Base-by-base conservation (phyloP, 1,284 basidiomycete genomes). In the Rhodotorula mucilaginosa region DNA sequence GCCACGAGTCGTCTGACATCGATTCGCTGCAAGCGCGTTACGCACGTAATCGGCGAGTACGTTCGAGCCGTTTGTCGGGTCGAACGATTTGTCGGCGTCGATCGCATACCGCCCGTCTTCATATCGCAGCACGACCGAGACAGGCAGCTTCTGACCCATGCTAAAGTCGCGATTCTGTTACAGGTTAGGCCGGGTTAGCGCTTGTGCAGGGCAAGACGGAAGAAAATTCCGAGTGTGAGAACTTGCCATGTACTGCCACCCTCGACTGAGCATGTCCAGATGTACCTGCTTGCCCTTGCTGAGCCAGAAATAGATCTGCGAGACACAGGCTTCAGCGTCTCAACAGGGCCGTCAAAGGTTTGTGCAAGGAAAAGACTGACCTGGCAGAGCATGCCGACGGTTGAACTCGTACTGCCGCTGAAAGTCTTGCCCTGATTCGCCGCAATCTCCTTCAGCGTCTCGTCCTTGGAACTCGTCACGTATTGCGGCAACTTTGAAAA, bases 401-500 rank as follows among this genome's bases (percentile, higher is more conserved):
- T 72, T 44, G 67, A 67, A 19, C 70, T 72, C 47, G 96, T 99
- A 15, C 92, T 95, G 1, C 96, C 96, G 23, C 87, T 87, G 80
- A 91, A 98, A 54, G 80, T 84, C 58, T 87, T 86, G 0, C 84
- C 80, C 70, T 90, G 84, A 52, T 81, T 80, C 74, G 86, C 83
- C 0, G 90, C 89, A 21, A 97, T 82, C 5, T 81, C 79, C 68
- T 85, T 83, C 8, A 98, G 83, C 70, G 90, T 90, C 72, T 86
- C 79, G 79, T 99, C 96, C 67, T 85, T 83, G 6, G 91, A 93
- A 70, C 93, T 93, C 46, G 86, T 89, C 49, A 92, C 82, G 78
- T 97, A 99, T 0, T 87, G 85, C 5, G 87, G 85, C 0, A 95
- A 81, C 1, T 91, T 87, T 69, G 91, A 88, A 72, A 93, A 97